Conservation (phyloP, 1,284 basidiomycete species). For the Ceratobasidium theobromae region DNA sequence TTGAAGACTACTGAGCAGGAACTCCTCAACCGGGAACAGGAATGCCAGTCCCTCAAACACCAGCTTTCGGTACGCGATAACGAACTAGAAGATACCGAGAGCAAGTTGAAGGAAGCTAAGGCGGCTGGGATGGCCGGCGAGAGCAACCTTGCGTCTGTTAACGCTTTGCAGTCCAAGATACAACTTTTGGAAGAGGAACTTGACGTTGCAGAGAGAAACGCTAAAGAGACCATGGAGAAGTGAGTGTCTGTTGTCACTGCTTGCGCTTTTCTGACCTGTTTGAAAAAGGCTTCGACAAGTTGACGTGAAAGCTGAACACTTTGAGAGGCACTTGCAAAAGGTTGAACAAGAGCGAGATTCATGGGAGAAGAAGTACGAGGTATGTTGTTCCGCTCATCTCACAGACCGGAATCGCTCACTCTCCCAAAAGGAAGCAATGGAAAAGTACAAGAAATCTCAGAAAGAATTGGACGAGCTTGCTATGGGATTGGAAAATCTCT, state of each 20-base stretch:
- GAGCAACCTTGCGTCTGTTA: too few relatives aligned
- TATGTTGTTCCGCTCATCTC: constrained; percentile 45
- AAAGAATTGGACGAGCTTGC: constrained; percentile 88
- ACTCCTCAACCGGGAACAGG: constrained; percentile 84
- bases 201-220: constrained; percentile 93
- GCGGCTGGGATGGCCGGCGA: constrained; percentile 67
- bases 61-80: constrained; percentile 69
- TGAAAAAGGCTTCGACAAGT: constrained; percentile 83
- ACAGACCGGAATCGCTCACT: not conserved
- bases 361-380: constrained; percentile 96
- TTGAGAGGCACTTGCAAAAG: constrained; percentile 88
- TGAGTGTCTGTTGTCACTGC: constrained; percentile 50
- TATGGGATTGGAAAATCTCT: constrained; percentile 78
- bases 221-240: constrained; percentile 98
- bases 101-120: constrained; percentile 74
- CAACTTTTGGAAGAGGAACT: constrained; percentile 94
- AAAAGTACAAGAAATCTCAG: constrained; percentile 55
- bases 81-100: constrained; percentile 78
- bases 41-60: constrained; percentile 81
- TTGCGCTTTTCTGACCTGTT: constrained; percentile 34
- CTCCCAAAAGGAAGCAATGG: not conserved
- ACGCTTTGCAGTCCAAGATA: constrained; percentile 88
- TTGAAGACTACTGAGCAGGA: constrained; percentile 82
- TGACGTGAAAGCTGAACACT: constrained; percentile 99
- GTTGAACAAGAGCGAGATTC: constrained; percentile 89